These are phyloP conservation scores for Penicillium simplicissimum DNA, from an alignment of 495 filamentous ascomycete species.

Conservation along the genomic window DNA sequence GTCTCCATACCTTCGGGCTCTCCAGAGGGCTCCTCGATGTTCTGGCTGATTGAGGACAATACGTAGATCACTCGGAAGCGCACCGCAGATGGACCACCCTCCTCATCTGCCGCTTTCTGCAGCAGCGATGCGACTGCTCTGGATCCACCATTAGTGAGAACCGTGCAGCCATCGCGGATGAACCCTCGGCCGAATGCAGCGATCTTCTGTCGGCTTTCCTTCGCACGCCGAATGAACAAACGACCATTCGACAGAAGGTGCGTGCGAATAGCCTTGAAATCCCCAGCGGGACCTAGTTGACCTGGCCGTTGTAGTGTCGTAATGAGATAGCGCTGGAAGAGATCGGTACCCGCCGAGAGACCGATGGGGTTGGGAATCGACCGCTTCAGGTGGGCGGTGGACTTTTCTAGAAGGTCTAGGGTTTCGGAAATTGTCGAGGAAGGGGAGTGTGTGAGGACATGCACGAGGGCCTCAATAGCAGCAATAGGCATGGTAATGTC, in stretches of 20 bases:
- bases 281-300: conserved; percentile 54
- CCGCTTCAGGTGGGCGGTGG: conserved; percentile 70
- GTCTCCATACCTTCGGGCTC: conserved; percentile 60
- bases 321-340: conserved; percentile 93
- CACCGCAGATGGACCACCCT: conserved; percentile 54
- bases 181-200: conserved; percentile 75
- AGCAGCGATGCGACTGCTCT: conserved; percentile 80
- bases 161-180: conserved; percentile 70
- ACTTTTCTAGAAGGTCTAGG: conserved; percentile 74
- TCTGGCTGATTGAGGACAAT: conserved; percentile 39
- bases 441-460: conserved; percentile 71
- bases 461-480: conserved; percentile 89
- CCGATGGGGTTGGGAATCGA: conserved; percentile 83
- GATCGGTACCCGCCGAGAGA: conserved; percentile 87
- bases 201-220: conserved; percentile 78
- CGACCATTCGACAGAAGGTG: conserved; percentile 82
- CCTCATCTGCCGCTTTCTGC: conserved; percentile 66
- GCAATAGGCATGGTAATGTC: conserved; percentile 94
- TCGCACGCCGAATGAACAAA: conserved; percentile 84
- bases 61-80: conserved; percentile 88
- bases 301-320: conserved; percentile 61
- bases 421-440: conserved; percentile 91
- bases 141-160: conserved; percentile 86
- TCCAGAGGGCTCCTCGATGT: conserved; percentile 34
- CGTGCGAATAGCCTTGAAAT: conserved; percentile 79